Percentiles rank a stretch among this genome's conserved stretches.
These are phyloP conservation scores for Pisolithus tinctorius DNA, from an alignment of 768 basidiomycete genomes.

Conservation along the genomic window DNA sequence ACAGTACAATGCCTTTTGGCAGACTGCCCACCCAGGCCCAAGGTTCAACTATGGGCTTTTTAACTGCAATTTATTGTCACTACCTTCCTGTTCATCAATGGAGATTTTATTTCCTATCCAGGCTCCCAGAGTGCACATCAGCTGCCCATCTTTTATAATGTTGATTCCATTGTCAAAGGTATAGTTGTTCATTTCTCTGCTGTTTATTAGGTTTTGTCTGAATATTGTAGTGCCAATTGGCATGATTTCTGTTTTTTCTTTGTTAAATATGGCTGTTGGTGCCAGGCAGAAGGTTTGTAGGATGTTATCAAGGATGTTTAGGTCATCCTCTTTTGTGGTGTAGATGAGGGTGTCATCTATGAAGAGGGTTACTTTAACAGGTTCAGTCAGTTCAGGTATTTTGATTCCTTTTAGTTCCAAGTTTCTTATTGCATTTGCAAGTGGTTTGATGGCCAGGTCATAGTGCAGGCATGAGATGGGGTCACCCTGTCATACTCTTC, in stretches of 20 bases:
- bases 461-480: neutral
- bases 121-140: too few relatives aligned
- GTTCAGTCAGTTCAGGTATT: slow-evolving; percentile 8
- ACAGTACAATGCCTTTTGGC: too few relatives aligned
- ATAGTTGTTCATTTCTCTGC: too few relatives aligned
- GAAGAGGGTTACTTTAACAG: slow-evolving; percentile 17
- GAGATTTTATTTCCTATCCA: too few relatives aligned
- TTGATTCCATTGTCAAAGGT: too few relatives aligned
- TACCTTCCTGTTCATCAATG: too few relatives aligned
- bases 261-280: slow-evolving; percentile 13
- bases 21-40: too few relatives aligned
- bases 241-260: slow-evolving; percentile 16
- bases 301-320: slow-evolving; percentile 16
- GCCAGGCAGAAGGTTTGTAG: slow-evolving; percentile 30
- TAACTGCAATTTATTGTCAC: too few relatives aligned
- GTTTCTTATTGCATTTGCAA: slow-evolving; percentile 13
- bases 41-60: too few relatives aligned
- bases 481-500: slow-evolving; percentile 32
- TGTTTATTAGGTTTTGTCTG: too few relatives aligned
- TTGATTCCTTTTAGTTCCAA: slow-evolving; percentile 8
- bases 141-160: too few relatives aligned
- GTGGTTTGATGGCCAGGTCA: slow-evolving; percentile 8
- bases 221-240: slow-evolving; percentile 16
- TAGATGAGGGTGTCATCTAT: slow-evolving; percentile 22
- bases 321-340: slow-evolving; percentile 10